These are phyloP conservation scores for Hortaea werneckii DNA, from an alignment of 2,329 filamentous ascomycete genomes.

Conservation along the genomic window DNA sequence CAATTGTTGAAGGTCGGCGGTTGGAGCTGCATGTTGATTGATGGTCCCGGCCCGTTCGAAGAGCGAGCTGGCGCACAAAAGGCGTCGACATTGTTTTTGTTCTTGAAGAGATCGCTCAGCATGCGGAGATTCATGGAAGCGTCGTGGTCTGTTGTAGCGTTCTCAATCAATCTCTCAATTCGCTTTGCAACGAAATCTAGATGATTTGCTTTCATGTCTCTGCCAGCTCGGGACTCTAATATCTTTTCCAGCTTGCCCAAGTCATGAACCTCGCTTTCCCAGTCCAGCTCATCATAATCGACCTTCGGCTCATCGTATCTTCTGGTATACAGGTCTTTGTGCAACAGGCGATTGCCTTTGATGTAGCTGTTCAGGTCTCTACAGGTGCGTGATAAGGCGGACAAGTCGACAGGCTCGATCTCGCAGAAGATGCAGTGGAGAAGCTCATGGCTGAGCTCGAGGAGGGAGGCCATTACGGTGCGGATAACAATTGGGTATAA, in stretches of 20 bases:
- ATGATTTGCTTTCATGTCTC: slow-evolving; percentile 32
- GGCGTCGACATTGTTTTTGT: slow-evolving; percentile 43
- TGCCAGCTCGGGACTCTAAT: slow-evolving; percentile 29
- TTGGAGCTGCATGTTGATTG: slow-evolving; percentile 29
- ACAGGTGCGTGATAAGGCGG: slow-evolving; percentile 43
- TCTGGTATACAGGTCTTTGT: slow-evolving; percentile 51
- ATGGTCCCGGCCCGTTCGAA: slow-evolving; percentile 46
- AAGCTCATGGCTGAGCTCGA: slow-evolving; percentile 51
- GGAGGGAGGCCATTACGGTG: slow-evolving; percentile 25
- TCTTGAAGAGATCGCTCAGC: slow-evolving; percentile 31
- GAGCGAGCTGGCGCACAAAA: slow-evolving; percentile 57
- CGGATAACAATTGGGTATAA: not conserved
- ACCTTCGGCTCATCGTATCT: slow-evolving; percentile 20
- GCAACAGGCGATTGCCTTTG: slow-evolving; percentile 48
- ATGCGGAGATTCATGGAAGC: slow-evolving; percentile 37
- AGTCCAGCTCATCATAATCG: slow-evolving; percentile 20
- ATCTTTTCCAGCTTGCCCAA: slow-evolving; percentile 34
- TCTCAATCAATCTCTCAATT: slow-evolving; percentile 16
- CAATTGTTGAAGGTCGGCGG: slow-evolving; percentile 45
- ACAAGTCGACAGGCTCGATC: slow-evolving; percentile 48
- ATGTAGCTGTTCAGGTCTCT: slow-evolving; percentile 45
- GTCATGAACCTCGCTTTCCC: slow-evolving; percentile 28
- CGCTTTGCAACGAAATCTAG: slow-evolving; percentile 16
- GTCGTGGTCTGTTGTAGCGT: slow-evolving; percentile 19
- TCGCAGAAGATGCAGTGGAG: slow-evolving; percentile 50